Conservation (phyloP, 2,329 filamentous ascomycete genomes). For the Cyanodermella asteris region DNA sequence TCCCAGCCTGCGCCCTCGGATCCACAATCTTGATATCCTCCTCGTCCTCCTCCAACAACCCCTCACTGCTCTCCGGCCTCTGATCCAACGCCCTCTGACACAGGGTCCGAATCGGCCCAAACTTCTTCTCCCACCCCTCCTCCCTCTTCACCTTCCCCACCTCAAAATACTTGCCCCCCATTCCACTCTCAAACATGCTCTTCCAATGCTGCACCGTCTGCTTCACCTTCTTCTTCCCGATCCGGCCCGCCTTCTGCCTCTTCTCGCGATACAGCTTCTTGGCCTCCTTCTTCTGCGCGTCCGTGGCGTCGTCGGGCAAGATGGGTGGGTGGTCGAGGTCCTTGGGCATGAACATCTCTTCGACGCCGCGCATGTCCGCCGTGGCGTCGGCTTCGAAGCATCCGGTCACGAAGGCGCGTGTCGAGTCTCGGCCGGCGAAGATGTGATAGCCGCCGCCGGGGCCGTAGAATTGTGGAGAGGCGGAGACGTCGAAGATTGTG, state of each 20-base stretch:
- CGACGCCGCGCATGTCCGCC: constrained; percentile 65
- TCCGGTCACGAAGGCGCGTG: constrained; percentile 73
- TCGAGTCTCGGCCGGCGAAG: constrained; percentile 72
- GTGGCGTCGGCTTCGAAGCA: constrained; percentile 67
- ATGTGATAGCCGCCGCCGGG: constrained; percentile 69
- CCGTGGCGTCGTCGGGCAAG: no score
- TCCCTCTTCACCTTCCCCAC: constrained; percentile 50
- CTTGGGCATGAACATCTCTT: constrained; percentile 57
- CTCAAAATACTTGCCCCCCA: constrained; percentile 57
- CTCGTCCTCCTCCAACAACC: constrained; percentile 5
- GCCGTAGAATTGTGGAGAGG: constrained; percentile 40
- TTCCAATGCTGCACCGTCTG: no score
- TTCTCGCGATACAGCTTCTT: constrained; percentile 22
- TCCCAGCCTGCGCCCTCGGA: no score
- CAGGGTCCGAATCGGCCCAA: constrained; percentile 36
- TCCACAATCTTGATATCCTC: no score
- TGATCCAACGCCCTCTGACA: constrained; percentile 50
- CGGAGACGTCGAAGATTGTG: constrained; percentile 42
- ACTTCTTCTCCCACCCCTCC: constrained; percentile 67
- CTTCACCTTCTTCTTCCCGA: constrained; percentile 42
- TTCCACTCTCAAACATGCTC: no score
- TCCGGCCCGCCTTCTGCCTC: constrained; percentile 11
- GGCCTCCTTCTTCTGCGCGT: constrained; percentile 23
- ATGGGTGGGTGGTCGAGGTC: no score
- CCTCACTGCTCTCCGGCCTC: constrained; percentile 29